Base-by-base conservation (phyloP, 768 basidiomycete species). In the Russula virescens region DNA sequence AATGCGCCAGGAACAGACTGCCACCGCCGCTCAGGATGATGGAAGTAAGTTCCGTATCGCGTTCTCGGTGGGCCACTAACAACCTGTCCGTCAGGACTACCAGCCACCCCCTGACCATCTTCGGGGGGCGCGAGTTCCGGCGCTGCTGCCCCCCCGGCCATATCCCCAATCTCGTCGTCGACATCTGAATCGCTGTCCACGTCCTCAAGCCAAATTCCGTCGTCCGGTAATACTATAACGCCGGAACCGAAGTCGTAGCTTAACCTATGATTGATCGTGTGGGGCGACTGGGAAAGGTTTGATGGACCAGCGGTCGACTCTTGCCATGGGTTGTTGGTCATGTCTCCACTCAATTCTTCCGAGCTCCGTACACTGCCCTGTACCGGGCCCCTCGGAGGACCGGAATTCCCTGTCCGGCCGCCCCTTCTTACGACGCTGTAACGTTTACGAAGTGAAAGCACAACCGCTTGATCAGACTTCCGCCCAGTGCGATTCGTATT, bases 161-260 rank as follows among this genome's bases (percentile, higher is more conserved):
- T 16, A 48, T 42, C 75, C 61, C 80, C 80, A 59, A 76, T 77
- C 28, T 60, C 66, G 43, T 71, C 72, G 23, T 76, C 77, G 21
- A 79, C 80, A 26, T 85, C 85, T 40, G 77, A 78, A 58, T 79
- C 77, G 54, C 73, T 75, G 26, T 76, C 78, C 48, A 34, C 47
- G n/a, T n/a, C 75, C 18, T 79, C 76, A 66, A 87, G 74, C 83
- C 88, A 89, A 65, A 82, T 80, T 48, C 70, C 73, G 35, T 65
- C 66, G 43, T 94, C 91, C 0, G 93, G 91, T 3, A 95, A 75
- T 80, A 88, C 87, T 66, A 95, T 95, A 40, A 94, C 90, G 0
- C 94, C 94, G 3, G 89, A 89, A 5, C 85, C 91, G 54, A 85
- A 86, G 70, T 94, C 92, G 65, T 87, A 95, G 74, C 90, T 93